Base-by-base conservation (phyloP, 306 rosid species). In the Sphenostylis stenocarpa region DNA sequence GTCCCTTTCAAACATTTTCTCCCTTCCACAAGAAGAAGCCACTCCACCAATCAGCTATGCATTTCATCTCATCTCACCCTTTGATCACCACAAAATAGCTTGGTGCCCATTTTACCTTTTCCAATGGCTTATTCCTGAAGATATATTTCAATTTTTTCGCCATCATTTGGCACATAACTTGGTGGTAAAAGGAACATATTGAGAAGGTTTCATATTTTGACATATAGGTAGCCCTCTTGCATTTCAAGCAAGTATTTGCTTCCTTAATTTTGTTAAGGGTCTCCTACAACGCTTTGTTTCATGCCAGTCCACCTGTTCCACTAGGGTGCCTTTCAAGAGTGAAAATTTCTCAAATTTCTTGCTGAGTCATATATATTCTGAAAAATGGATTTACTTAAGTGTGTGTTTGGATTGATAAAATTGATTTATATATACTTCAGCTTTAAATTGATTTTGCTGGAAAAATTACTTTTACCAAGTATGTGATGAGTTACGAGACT, bases 241-340 rank as follows among this genome's bases (percentile, higher is more conserved):
- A 76, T 78, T 83, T 72, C 23, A 84, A 88, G 90, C 80, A 83
- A 84, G 85, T 73, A 45, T 78, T 39, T 60, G 55, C 45, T 13
- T 34, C 69, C 78, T 67, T 39, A 10, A 39, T 11, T 36, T 75
- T 53, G 14, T 41, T 77, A 7, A 11, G 86, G 84, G 88, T 88
- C 76, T 82, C 68, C 51, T 23, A 75, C 85, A 76, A 75, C 71
- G 23, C 34, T 76, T 63, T 76, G 49, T 17, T 28, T n/a, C 81
- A 62, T 52, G n/a, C 52, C 38, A 7, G 70, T 71, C 88, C 91
- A 87, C 80, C 77, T 83, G 90, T 76, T 81, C 83, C 84, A 78
- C 51, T 89, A 79, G 89, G 94, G 86, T 90, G 97, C 88, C 94
- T 90, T 93, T 21, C 79, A 92, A 88, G 96, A 83, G 84, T 87